phyloP scores from a whole-genome alignment of 495 filamentous ascomycete species.

The Aspergillus affinis region DNA sequence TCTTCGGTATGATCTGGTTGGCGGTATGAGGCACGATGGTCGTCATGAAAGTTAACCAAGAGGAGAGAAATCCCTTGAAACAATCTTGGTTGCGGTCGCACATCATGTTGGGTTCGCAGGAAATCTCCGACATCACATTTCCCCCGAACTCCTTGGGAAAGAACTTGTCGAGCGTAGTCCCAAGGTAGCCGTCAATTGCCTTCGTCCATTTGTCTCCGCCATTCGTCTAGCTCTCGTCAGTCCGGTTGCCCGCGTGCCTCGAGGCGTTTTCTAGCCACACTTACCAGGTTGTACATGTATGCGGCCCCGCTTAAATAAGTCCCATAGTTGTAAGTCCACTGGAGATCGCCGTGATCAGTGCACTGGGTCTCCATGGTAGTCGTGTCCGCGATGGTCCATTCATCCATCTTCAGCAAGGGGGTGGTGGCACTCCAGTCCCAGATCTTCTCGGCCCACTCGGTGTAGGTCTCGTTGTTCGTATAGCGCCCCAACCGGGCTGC shows the following conservation, averaged over 20 bases:
- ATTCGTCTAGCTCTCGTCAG: slow-evolving; percentile 37
- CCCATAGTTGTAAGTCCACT: slow-evolving; percentile 78
- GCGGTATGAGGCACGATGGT: slow-evolving; percentile 65
- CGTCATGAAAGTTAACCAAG: slow-evolving; percentile 65
- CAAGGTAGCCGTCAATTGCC: slow-evolving; percentile 56
- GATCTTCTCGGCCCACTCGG: slow-evolving; percentile 68
- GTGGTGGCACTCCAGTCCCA: slow-evolving; percentile 66
- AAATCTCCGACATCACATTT: slow-evolving; percentile 63
- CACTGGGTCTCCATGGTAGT: slow-evolving; percentile 59
- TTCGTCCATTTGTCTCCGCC: slow-evolving; percentile 53
- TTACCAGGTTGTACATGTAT: slow-evolving; percentile 73
- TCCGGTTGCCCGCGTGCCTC: slow-evolving; percentile 1
- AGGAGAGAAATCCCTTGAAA: slow-evolving; percentile 74
- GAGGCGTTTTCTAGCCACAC: slow-evolving; percentile 8
- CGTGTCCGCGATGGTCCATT: slow-evolving; percentile 66
- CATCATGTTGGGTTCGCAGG: slow-evolving; percentile 63
- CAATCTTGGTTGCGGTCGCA: slow-evolving; percentile 71
- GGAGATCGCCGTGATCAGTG: slow-evolving; percentile 56
- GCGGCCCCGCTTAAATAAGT: slow-evolving; percentile 72
- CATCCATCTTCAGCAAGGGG: slow-evolving; percentile 50
- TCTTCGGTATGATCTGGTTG: slow-evolving; percentile 54
- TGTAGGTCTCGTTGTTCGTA: slow-evolving; percentile 75
- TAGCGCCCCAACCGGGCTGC: slow-evolving; percentile 72
- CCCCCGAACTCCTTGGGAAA: slow-evolving; percentile 57
- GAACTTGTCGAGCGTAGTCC: slow-evolving; percentile 40